Evolutionary conservation across 768 basidiomycete species (phyloP).

Genomic region (Hericium coralloides): DNA sequence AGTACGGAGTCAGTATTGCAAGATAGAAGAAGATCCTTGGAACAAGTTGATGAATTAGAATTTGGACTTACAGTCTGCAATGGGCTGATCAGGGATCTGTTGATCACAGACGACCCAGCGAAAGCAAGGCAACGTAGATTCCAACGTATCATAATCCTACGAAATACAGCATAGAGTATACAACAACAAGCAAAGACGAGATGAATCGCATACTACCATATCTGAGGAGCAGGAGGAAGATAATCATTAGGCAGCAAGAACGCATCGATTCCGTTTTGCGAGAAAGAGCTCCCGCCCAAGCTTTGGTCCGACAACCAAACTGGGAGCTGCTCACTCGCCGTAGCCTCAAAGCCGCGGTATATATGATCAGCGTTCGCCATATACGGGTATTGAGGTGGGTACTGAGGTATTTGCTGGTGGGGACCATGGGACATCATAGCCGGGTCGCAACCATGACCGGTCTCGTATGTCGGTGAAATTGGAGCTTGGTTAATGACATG

Average conservation of each 20-base stretch:
- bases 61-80: no score
- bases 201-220: conserved; percentile 41
- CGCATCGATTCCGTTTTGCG: conserved; percentile 79
- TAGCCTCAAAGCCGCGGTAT: conserved; percentile 67
- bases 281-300: conserved; percentile 65
- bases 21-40: no score
- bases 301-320: conserved; percentile 85
- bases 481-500: conserved; percentile 14
- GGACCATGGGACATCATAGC: background rate
- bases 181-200: background rate
- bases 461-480: conserved; percentile 11
- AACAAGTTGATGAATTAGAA: no score
- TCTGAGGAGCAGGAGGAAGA: conserved; percentile 61
- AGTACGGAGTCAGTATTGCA: no score
- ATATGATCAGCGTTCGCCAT: conserved; percentile 50
- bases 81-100: no score
- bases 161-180: conserved; percentile 3
- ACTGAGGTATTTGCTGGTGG: conserved; percentile 9
- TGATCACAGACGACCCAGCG: no score
- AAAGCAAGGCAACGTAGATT: background rate
- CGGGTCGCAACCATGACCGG: conserved; percentile 9
- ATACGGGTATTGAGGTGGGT: conserved; percentile 3
- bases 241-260: conserved; percentile 74
- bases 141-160: background rate
- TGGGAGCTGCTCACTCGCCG: conserved; percentile 66